Evolutionary conservation across 140 eudicot genomes (phyloP).

Genomic region (Eryngium alpinum): DNA sequence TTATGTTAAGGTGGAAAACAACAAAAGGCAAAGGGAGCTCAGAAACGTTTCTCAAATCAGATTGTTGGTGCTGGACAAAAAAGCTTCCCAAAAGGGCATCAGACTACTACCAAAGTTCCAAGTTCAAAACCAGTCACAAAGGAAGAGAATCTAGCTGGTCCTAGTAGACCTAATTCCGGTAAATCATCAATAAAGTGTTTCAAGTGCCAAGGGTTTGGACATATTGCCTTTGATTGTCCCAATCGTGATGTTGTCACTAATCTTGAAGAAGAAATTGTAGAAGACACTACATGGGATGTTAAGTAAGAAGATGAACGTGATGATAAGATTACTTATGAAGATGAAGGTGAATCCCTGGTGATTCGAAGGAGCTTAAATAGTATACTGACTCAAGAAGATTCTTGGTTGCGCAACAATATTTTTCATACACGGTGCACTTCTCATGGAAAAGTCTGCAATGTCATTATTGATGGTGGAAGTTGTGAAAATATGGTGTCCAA

Average conservation of each 20-base stretch:
- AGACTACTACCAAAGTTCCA: background rate
- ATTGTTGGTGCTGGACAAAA: background rate
- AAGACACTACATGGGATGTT: background rate
- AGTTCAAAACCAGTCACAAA: background rate
- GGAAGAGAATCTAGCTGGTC: background rate
- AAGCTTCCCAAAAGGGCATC: background rate
- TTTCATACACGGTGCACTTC: background rate
- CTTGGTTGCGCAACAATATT: background rate
- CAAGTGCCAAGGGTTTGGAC: background rate
- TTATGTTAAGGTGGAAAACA: conserved; percentile 8
- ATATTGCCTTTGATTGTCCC: background rate
- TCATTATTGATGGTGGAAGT: conserved; percentile 28
- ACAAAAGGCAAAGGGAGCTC: background rate
- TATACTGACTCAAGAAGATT: background rate
- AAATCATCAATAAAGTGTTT: background rate
- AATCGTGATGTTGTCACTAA: background rate
- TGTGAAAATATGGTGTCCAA: conserved; percentile 23
- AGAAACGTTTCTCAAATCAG: background rate
- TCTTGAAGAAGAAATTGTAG: background rate
- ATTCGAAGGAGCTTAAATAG: background rate
- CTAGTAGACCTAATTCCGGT: background rate
- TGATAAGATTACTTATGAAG: background rate
- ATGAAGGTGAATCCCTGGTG: background rate
- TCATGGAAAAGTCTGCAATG: background rate
- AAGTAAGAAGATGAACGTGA: background rate